These are phyloP conservation scores for Aspergillus neotritici DNA, from an alignment of 2,329 filamentous ascomycete genomes.

Conservation along the genomic window DNA sequence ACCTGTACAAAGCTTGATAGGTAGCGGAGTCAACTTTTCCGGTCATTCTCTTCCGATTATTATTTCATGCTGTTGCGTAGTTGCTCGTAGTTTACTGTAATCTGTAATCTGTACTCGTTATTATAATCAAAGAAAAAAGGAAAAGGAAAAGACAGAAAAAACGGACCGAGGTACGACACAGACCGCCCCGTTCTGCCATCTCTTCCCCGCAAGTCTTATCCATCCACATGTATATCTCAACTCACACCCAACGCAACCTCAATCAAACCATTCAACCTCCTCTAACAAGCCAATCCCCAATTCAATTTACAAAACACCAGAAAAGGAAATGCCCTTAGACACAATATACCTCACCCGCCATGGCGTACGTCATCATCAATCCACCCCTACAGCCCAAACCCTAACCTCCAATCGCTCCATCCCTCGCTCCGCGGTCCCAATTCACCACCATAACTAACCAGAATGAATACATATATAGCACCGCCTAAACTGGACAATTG, in stretches of 20 bases:
- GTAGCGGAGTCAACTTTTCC: too few species aligned
- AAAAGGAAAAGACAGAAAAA: neutral
- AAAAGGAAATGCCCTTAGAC: conserved; percentile 55
- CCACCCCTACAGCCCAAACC: neutral
- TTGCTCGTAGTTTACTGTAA: neutral
- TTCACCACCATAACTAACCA: neutral
- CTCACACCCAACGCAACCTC: neutral
- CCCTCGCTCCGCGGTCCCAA: too few species aligned
- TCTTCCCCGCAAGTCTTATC: conserved; percentile 15
- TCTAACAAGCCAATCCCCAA: neutral
- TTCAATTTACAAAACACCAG: neutral
- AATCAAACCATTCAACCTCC: neutral
- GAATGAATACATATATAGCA: conserved; percentile 56
- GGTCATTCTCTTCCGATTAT: too few species aligned
- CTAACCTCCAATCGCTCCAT: neutral
- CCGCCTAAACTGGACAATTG: conserved; percentile 82
- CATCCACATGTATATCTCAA: neutral
- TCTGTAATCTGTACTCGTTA: neutral
- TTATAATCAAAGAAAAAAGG: too few species aligned
- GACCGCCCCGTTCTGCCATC: conserved; percentile 9
- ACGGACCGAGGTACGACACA: conserved; percentile 8
- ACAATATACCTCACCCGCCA: conserved; percentile 70
- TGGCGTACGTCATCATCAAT: conserved; percentile 53
- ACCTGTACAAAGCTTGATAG: neutral
- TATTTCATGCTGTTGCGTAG: too few species aligned